A percentile compares a stretch with the other conserved stretches of the same genome.
phyloP scores from a whole-genome alignment of 2,329 filamentous ascomycete species.

The Botrytis byssoidea region DNA sequence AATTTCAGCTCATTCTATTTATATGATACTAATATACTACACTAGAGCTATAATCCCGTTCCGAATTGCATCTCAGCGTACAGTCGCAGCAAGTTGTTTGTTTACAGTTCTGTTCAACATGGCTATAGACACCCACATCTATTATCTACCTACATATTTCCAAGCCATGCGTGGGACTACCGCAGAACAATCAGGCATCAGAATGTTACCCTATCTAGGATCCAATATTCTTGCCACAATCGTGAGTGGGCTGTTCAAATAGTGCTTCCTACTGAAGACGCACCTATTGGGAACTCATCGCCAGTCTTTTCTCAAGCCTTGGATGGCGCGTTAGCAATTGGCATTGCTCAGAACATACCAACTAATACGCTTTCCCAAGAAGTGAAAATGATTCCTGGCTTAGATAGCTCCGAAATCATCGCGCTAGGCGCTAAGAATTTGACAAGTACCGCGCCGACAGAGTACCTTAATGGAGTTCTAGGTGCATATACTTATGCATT shows the following conservation, averaged over 20 bases:
- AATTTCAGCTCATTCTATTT: slow-evolving; percentile 27
- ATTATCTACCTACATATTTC: slow-evolving; percentile 50
- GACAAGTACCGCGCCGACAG: neutral
- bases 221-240: neutral
- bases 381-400: slow-evolving; percentile 30
- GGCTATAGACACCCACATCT: slow-evolving; percentile 36
- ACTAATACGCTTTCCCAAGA: neutral
- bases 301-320: neutral
- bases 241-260: slow-evolving; percentile 42
- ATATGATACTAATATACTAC: neutral
- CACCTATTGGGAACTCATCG: slow-evolving; percentile 44
- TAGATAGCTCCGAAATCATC: slow-evolving; percentile 42
- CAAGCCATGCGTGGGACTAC: slow-evolving; percentile 43
- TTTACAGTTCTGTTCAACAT: slow-evolving; percentile 37
- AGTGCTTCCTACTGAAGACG: slow-evolving; percentile 49
- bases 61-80: slow-evolving; percentile 40
- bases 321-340: neutral
- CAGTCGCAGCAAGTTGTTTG: slow-evolving; percentile 35
- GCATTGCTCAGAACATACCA: slow-evolving; percentile 5
- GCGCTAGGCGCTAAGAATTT: slow-evolving; percentile 41
- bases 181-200: neutral
- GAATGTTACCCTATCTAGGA: neutral
- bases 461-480: neutral
- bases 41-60: slow-evolving; percentile 38
- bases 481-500: neutral